Evolutionary conservation across 345 rosid genomes (phyloP), one percentile per base, ranked within the genome.

Genomic region (Ailanthus altissimus): DNA sequence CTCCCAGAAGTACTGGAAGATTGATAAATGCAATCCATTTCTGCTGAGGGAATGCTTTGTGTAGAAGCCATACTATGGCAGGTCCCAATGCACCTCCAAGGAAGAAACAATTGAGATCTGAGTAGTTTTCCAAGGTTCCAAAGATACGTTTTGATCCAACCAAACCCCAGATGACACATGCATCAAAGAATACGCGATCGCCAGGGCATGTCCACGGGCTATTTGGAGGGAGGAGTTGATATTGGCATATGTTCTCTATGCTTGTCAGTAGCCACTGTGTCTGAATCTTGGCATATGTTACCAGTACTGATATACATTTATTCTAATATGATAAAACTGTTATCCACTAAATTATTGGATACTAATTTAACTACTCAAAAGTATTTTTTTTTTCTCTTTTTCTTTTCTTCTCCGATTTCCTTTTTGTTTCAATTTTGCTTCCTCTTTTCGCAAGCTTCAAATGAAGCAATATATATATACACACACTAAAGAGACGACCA

Each of bases 131-230:
- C 49, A 46, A 46, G 0, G 67, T 13, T 20, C 92, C 89, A 18
- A 89, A 89, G 74, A 89, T 89, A 51, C 88, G 79, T 53, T 36
- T 83, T 0, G 91, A 90, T 79, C 93, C 93, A 3, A 89, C 85
- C 60, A 85, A 72, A 73, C 89, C 91, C 93, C 91, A 86, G 42
- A 89, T 78, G 62, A 87, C 89, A 4, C 89, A 89, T 40, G 93
- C 91, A 75, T 89, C 93, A 23, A 77, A 89, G 86, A 86, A 86
- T 3, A 88, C 89, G 9, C 85, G 81, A 71, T 89, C 91, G 2
- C 82, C 47, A 0, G 91, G 93, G 77, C 91, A 88, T 56, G 89
- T 86, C 91, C 93, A 87, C 13, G 91, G 88, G 80, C 91, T 86
- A 80, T 86, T 81, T 8, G 85, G 81, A 36, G 93, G 91, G 36